Evolutionary conservation across 257 asterid genomes (phyloP).

Genomic region (Rhazya stricta): DNA sequence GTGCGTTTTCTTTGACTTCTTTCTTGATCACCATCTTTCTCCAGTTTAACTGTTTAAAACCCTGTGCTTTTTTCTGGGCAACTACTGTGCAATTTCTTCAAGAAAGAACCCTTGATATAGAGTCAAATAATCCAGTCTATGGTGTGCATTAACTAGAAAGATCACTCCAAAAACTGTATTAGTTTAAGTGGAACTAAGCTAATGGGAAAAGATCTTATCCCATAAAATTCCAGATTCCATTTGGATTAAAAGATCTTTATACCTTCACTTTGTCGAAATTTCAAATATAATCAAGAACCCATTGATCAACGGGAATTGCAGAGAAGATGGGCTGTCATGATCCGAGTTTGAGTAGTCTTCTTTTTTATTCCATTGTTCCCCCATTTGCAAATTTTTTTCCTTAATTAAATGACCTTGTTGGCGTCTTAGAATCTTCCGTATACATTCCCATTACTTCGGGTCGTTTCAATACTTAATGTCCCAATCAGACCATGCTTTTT

Average conservation of each 20-base stretch:
- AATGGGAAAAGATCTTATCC: slow-evolving; percentile 24
- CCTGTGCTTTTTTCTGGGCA: not conserved
- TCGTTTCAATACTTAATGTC: not conserved
- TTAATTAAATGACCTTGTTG: slow-evolving; percentile 4
- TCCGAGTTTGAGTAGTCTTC: slow-evolving; percentile 12
- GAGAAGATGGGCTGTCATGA: slow-evolving; percentile 16
- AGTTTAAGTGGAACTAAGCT: slow-evolving; percentile 30
- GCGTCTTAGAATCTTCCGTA: slow-evolving; percentile 30
- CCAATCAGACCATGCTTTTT: not conserved
- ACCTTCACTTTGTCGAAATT: slow-evolving; percentile 28
- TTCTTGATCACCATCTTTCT: not conserved
- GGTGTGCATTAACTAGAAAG: not conserved
- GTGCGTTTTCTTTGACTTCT: too few relatives aligned
- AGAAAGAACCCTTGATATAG: not conserved
- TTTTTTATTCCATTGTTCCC: slow-evolving; percentile 25
- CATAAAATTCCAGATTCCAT: slow-evolving; percentile 42
- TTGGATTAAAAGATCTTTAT: slow-evolving; percentile 46
- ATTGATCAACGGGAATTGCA: slow-evolving; percentile 1
- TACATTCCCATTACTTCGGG: slow-evolving; percentile 12
- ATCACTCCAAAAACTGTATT: slow-evolving; percentile 23
- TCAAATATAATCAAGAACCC: not conserved
- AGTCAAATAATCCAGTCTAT: not conserved
- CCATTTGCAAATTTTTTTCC: slow-evolving; percentile 27
- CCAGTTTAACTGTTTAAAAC: too few relatives aligned
- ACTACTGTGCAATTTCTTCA: not conserved